phyloP scores from a whole-genome alignment of 176 grass and related monocot genomes.

The Elymus sibiricus region DNA sequence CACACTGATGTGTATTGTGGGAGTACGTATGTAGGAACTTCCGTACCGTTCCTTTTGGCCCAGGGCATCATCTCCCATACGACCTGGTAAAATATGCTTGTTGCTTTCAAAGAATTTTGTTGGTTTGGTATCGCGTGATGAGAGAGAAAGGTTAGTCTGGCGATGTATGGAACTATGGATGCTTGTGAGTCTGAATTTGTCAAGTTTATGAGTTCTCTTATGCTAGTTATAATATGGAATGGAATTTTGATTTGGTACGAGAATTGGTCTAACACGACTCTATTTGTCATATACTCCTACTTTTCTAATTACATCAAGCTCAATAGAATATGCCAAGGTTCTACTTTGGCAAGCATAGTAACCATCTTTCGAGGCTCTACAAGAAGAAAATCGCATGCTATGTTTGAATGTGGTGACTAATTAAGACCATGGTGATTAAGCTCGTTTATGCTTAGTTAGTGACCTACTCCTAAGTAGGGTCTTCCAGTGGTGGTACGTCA shows the following conservation, averaged over 20 bases:
- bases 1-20: not conserved
- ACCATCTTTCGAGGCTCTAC: slow-evolving; percentile 4
- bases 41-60: not conserved
- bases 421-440: not conserved
- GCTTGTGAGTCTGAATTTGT: not conserved
- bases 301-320: not conserved
- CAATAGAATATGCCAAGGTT: slow-evolving; percentile 27
- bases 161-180: not conserved
- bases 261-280: slow-evolving; percentile 11
- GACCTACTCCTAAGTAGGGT: not conserved
- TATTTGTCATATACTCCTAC: not conserved
- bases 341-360: slow-evolving; percentile 20
- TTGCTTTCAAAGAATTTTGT: not conserved
- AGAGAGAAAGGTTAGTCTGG: too few relatives aligned
- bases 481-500: not conserved
- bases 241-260: not conserved
- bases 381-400: not conserved
- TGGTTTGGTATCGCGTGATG: not conserved
- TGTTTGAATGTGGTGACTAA: slow-evolving; percentile 18
- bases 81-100: not conserved
- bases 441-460: not conserved
- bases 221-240: not conserved
- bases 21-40: not conserved
- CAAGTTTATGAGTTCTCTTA: not conserved
- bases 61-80: not conserved